Base-by-base conservation (phyloP, 768 basidiomycete genomes). In the Suillus luteus region DNA sequence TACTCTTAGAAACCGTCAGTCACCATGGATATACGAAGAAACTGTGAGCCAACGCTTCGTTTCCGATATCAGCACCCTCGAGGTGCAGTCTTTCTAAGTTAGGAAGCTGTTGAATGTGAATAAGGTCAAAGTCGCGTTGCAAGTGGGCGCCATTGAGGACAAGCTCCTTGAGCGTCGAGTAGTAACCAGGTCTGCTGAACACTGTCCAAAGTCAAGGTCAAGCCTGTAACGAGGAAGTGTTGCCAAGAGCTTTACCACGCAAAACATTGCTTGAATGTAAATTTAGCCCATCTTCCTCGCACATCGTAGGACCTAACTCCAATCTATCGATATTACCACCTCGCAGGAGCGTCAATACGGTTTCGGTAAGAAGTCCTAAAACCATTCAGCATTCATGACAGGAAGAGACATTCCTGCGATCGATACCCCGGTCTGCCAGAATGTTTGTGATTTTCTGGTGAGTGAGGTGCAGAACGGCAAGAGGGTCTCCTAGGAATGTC, bases 31-130 rank as follows among this genome's bases (percentile, higher is more conserved):
- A 31, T 38, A 62, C 55, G n/a, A 27, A 41, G 43, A 59, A 11
- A 48, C 59, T 24, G 59, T 43, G 27, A 38, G 22, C 69, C 83
- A 55, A 88, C 88, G 82, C 84, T 80, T 89, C 87, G 67, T 89
- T 86, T 44, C 83, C 79, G 40, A 89, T 83, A 12, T 81, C 79
- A 10, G 86, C 86, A 63, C 82, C 78, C 68, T 82, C 80, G 24
- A 88, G 73, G 44, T 77, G 70, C 38, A 89, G 76, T 14, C 71
- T 75, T 5, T 78, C 71, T 12, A 89, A 79, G 54, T 75, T 79
- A 4, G 83, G 85, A 17, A 89, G 80, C 64, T 82, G 82, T 61
- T 85, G 83, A 24, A 89, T 80, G 62, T 83, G 74, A 15, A 76
- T 72, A 19, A 90, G 68, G 65, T 86, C 83, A 51, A 77, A 77